Conservation (phyloP, 1,284 basidiomycete genomes). For the Trichosporon inkin region DNA sequence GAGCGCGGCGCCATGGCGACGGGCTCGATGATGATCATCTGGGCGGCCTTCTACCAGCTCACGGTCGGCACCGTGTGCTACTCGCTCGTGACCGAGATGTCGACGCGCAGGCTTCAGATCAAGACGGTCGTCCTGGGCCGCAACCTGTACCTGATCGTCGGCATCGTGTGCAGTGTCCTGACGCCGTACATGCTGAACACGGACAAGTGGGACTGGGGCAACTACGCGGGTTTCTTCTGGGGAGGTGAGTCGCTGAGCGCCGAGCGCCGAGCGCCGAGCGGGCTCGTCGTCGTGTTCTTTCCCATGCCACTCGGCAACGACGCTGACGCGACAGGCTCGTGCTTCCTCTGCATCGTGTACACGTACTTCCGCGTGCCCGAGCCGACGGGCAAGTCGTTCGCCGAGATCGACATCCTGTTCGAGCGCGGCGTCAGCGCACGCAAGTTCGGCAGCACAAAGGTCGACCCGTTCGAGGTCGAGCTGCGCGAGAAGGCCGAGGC, state of each 20-base stretch:
- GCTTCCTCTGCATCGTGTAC: slow-evolving; percentile 42
- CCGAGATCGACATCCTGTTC: slow-evolving; percentile 52
- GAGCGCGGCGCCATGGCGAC: slow-evolving; percentile 44
- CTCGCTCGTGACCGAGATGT: slow-evolving; percentile 52
- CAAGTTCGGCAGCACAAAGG: slow-evolving; percentile 24
- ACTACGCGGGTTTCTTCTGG: slow-evolving; percentile 31
- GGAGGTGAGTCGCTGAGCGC: slow-evolving; percentile 22
- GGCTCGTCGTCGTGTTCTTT: too few relatives aligned
- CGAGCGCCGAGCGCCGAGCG: too few relatives aligned
- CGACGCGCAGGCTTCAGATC: slow-evolving; percentile 52
- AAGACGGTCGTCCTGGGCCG: slow-evolving; percentile 57
- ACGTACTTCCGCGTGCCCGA: slow-evolving; percentile 35
- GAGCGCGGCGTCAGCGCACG: slow-evolving; percentile 31
- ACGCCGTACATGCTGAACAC: slow-evolving; percentile 54
- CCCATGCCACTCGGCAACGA: too few relatives aligned
- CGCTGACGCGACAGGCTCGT: slow-evolving; percentile 40
- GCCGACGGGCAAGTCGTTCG: slow-evolving; percentile 50
- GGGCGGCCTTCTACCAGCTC: slow-evolving; percentile 48
- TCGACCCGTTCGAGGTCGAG: slow-evolving; percentile 28
- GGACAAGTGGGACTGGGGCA: slow-evolving; percentile 50
- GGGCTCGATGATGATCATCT: slow-evolving; percentile 51
- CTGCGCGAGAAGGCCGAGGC: slow-evolving; percentile 21
- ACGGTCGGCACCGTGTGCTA: slow-evolving; percentile 46
- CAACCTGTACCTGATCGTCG: slow-evolving; percentile 48
- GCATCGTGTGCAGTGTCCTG: slow-evolving; percentile 48